Percentiles rank a stretch among this genome's conserved stretches.
phyloP scores from a whole-genome alignment of 306 rosid genomes.

The Ceratonia siliqua region DNA sequence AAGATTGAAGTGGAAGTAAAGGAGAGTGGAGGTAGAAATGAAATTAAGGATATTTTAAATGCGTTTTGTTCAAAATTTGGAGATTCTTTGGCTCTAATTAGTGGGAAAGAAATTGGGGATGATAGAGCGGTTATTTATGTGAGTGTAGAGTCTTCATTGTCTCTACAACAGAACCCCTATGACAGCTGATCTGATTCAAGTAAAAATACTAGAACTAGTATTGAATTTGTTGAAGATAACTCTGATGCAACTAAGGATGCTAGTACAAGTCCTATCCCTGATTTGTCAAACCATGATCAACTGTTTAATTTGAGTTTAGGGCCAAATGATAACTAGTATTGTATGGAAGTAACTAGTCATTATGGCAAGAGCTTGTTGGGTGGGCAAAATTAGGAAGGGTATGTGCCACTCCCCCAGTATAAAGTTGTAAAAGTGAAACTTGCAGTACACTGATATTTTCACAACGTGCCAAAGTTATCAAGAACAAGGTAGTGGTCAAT shows the following conservation, averaged over 20 bases:
- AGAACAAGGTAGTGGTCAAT: slow-evolving; percentile 88
- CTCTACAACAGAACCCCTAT: slow-evolving; percentile 32
- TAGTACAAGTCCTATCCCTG: slow-evolving; percentile 82
- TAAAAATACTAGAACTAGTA: slow-evolving; percentile 14
- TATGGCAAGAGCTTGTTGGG: slow-evolving; percentile 93
- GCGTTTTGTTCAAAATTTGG: slow-evolving; percentile 74
- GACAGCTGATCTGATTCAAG: slow-evolving; percentile 38
- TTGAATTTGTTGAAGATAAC: slow-evolving; percentile 30
- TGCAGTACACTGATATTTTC: slow-evolving; percentile 92
- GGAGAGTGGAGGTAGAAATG: slow-evolving; percentile 50
- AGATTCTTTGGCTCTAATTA: slow-evolving; percentile 7
- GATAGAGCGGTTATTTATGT: slow-evolving; percentile 47
- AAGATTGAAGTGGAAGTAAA: slow-evolving; percentile 65
- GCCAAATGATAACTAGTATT: slow-evolving; percentile 65
- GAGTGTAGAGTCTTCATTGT: slow-evolving; percentile 65
- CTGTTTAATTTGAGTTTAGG: slow-evolving; percentile 49
- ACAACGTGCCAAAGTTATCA: slow-evolving; percentile 81
- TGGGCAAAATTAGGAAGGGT: slow-evolving; percentile 89
- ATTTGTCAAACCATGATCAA: slow-evolving; percentile 40
- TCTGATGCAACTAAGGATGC: too few species aligned
- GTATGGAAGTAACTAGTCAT: too few species aligned
- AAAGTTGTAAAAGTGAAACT: slow-evolving; percentile 84
- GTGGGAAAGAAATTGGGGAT: slow-evolving; percentile 29
- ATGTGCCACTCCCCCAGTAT: slow-evolving; percentile 88
- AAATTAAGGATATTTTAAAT: slow-evolving; percentile 74